These are phyloP conservation scores for Oryza rufipogon DNA, from an alignment of 176 grass and related monocot species.

Conservation along the genomic window DNA sequence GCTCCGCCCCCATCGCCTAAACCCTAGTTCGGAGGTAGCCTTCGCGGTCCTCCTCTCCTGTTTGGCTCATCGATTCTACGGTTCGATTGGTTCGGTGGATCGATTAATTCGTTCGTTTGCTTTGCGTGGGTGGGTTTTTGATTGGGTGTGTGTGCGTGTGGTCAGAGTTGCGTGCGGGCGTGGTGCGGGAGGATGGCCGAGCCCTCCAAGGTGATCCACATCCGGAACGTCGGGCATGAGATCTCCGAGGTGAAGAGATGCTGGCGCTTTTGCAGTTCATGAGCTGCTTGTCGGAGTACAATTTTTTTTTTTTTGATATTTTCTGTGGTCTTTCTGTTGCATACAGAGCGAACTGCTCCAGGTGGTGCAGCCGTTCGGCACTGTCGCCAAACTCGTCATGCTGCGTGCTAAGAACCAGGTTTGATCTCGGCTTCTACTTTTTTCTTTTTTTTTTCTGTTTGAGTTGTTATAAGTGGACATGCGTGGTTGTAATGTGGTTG, in stretches of 20 bases:
- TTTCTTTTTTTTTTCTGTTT: background rate
- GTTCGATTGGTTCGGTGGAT: background rate
- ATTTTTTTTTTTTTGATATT: background rate
- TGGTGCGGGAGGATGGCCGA: constrained; percentile 69
- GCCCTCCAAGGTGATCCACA: constrained; percentile 95
- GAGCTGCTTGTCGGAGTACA: background rate
- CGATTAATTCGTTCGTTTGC: background rate
- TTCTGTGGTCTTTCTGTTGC: background rate
- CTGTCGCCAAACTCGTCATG: constrained; percentile 86
- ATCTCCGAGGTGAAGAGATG: constrained; percentile 76
- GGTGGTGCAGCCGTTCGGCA: constrained; percentile 92
- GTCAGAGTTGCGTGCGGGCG: background rate
- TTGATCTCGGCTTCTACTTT: constrained; percentile 2
- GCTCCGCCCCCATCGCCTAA: constrained; percentile 9
- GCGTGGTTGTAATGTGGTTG: constrained; percentile 5
- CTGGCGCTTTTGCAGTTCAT: background rate
- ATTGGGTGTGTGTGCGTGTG: background rate
- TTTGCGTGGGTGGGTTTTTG: background rate
- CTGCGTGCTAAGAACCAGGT: constrained; percentile 98
- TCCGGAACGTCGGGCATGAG: constrained; percentile 94
- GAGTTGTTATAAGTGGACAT: background rate
- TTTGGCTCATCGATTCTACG: background rate
- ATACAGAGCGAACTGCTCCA: constrained; percentile 86
- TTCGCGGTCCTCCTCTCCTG: background rate
- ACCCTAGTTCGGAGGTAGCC: constrained; percentile 18